Conservation (phyloP, 164 flowering plant species). For the Vitis labrusca region DNA sequence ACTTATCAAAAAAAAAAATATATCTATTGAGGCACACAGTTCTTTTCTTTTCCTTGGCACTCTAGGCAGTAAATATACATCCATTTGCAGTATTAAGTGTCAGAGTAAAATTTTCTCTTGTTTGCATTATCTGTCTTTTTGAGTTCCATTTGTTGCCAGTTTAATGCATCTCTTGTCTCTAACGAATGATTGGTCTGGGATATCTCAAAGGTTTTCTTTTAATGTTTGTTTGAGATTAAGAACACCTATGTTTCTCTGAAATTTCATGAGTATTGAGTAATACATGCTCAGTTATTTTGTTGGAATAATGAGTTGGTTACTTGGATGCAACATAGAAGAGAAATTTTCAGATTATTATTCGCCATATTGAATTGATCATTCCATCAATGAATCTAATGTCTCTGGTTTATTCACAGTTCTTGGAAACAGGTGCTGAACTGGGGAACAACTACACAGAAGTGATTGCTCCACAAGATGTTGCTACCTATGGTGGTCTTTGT, state of each 20-base stretch:
- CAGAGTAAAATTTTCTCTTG: too few relatives aligned
- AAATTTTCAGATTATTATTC: too few relatives aligned
- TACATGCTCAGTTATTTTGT: too few relatives aligned
- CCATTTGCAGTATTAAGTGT: too few relatives aligned
- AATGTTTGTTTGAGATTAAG: not conserved
- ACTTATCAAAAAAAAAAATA: too few relatives aligned
- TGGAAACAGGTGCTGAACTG: constrained; percentile 81
- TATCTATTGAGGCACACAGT: too few relatives aligned
- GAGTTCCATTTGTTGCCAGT: not conserved
- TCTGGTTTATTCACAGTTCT: constrained; percentile 53
- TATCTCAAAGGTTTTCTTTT: not conserved
- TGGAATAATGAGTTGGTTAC: not conserved
- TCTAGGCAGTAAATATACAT: too few relatives aligned
- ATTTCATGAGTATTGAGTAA: not conserved
- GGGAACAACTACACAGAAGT: constrained; percentile 82
- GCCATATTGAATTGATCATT: not conserved
- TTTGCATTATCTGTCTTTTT: not conserved
- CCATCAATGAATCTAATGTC: not conserved
- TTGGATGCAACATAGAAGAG: not conserved
- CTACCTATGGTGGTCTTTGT: constrained; percentile 98
- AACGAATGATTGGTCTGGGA: not conserved
- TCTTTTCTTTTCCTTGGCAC: too few relatives aligned
- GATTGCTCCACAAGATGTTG: constrained; percentile 97
- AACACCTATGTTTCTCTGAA: not conserved
- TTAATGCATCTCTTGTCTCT: not conserved